phyloP scores from a whole-genome alignment of 2,329 filamentous ascomycete genomes.

The Penicillium janthinellum region DNA sequence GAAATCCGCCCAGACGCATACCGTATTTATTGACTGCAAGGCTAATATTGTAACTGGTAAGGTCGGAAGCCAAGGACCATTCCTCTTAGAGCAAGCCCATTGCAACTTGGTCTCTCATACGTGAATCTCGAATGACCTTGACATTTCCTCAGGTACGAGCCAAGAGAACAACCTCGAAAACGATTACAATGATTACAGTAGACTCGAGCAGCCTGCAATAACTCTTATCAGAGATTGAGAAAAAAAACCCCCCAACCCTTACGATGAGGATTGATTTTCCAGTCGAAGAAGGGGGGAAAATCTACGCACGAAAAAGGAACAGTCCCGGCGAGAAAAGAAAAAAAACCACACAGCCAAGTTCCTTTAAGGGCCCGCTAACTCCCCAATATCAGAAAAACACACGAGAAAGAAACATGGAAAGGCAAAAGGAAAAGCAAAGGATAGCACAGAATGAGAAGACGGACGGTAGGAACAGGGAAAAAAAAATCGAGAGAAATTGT shows the following conservation, averaged over 20 bases:
- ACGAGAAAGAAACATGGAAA: conserved; percentile 2
- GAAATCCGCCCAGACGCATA: too few relatives aligned
- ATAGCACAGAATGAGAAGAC: conserved; percentile 7
- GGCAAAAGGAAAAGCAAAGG: conserved; percentile 9
- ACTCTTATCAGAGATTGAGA: neutral
- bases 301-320: conserved; percentile 11
- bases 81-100: too few relatives aligned
- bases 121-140: too few relatives aligned
- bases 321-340: conserved; percentile 9
- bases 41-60: too few relatives aligned
- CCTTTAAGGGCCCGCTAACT: conserved; percentile 23
- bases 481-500: neutral
- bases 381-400: conserved; percentile 16
- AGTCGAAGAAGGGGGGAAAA: neutral
- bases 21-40: too few relatives aligned
- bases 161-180: too few relatives aligned
- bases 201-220: neutral
- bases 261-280: neutral
- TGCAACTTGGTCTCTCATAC: too few relatives aligned
- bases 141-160: too few relatives aligned
- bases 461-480: neutral
- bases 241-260: neutral
- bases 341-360: conserved; percentile 21
- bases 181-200: too few relatives aligned
- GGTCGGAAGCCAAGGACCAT: too few relatives aligned